Base-by-base conservation (phyloP, 768 basidiomycete species). In the Crassisporium funariophilum region DNA sequence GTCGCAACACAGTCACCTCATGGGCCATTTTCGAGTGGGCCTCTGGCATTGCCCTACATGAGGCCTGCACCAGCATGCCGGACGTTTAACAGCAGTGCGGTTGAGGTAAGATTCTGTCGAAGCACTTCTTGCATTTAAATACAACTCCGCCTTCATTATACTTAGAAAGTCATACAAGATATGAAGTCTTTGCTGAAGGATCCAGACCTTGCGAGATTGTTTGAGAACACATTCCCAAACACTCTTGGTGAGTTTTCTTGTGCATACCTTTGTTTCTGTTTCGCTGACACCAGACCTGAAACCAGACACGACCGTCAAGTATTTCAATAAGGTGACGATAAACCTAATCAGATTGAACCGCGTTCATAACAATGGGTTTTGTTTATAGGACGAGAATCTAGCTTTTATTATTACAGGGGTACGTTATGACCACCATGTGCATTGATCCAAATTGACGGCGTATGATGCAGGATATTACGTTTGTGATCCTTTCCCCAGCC, bases 341-440 rank as follows among this genome's bases (percentile, higher is more conserved):
- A 17, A n/a, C 8, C 24, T 34, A 16, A 35, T 35, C 13, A 27
- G n/a, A 16, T 27, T 35, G 29, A 24, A 24, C 21, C 27, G 45
- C 24, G 41, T 20, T 46, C 17, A 39, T 45, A 22, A 12, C 13
- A 19, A 57, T 55, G 42, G 46, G 16, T 41, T 25, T 41, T 27
- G 13, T 17, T 13, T 11, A 36, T 44, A 85, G 83, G 69, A 71
- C 1, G 72, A 87, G 57, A 87, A 89, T 55, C 56, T 89, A 21
- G 88, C 88, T 0, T 91, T 90, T 57, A 85, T 90, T 41, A 85
- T 90, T 51, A 90, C 88, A 29, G 88, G 88, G 35, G 85, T 85
- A 49, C 50, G 81, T 62, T 41, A 19, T 9, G 23, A 21, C 38
- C 27, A 12, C 15, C 27, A n/a, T 19, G 34, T 35, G 4, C 17